Evolutionary conservation across 306 rosid genomes (phyloP).

Genomic region (Casuarina cunninghamiana): DNA sequence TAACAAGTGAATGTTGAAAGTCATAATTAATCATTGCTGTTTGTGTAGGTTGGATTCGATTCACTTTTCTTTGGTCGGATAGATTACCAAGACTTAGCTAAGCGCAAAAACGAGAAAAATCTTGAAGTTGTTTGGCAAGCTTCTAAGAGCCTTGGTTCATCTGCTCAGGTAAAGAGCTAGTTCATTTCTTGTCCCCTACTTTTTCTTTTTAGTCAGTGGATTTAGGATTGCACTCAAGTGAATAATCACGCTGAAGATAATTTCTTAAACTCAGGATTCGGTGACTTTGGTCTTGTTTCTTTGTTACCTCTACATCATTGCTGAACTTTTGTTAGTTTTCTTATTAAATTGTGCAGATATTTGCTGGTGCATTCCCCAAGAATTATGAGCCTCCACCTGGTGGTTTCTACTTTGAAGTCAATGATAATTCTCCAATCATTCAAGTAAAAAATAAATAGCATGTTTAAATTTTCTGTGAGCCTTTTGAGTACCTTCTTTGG

Average conservation of each 20-base stretch:
- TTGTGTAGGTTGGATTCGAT: constrained; percentile 65
- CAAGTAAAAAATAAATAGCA: constrained; percentile 39
- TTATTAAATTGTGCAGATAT: constrained; percentile 35
- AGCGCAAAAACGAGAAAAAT: constrained; percentile 59
- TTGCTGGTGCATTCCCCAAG: constrained; percentile 56
- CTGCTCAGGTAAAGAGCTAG: constrained; percentile 56
- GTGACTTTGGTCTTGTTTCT: constrained; percentile 2
- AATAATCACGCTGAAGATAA: background rate
- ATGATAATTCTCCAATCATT: constrained; percentile 50
- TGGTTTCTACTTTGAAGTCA: constrained; percentile 62
- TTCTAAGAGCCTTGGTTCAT: constrained; percentile 71
- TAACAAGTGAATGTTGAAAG: background rate
- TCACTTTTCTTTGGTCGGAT: constrained; percentile 79
- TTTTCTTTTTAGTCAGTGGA: background rate
- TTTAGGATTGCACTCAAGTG: background rate
- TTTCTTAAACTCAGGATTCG: constrained; percentile 12
- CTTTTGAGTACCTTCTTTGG: constrained; percentile 20
- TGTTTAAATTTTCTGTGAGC: constrained; percentile 25
- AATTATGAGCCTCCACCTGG: constrained; percentile 56
- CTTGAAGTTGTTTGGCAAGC: constrained; percentile 86
- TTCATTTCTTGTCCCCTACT: background rate
- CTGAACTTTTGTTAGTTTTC: constrained; percentile 7
- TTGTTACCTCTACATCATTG: constrained; percentile 3
- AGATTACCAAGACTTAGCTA: constrained; percentile 81
- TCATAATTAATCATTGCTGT: background rate